These are phyloP conservation scores for Musa beccarii DNA, from an alignment of 176 grass and related monocot genomes.

Conservation along the genomic window DNA sequence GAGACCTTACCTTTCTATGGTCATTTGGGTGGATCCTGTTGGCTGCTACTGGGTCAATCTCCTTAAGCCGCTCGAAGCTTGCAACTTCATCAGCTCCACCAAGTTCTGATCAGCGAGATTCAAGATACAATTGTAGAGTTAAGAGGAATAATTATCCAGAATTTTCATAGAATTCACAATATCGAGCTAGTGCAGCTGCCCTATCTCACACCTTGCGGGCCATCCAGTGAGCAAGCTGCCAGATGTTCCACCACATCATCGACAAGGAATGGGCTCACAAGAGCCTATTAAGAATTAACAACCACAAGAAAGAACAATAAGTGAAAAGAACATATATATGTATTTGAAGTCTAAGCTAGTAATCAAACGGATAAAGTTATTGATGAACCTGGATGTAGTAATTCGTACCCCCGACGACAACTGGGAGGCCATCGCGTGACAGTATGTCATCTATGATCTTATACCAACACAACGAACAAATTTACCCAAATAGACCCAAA, in stretches of 20 bases:
- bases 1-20: conserved; percentile 55
- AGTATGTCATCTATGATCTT: conserved; percentile 77
- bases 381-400: conserved; percentile 82
- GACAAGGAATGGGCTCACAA: conserved; percentile 71
- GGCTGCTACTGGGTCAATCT: conserved; percentile 59
- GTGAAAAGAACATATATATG: neutral
- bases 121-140: neutral
- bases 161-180: neutral
- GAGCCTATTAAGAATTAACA: conserved; percentile 30
- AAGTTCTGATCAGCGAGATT: conserved; percentile 27
- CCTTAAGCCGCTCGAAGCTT: conserved; percentile 47
- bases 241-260: conserved; percentile 58
- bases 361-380: neutral
- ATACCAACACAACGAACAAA: neutral
- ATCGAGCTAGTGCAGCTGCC: neutral
- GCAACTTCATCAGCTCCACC: conserved; percentile 25
- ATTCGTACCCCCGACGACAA: conserved; percentile 89
- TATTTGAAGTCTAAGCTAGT: neutral
- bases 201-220: conserved; percentile 26
- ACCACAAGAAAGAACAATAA: neutral
- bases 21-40: conserved; percentile 87
- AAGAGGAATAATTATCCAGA: neutral
- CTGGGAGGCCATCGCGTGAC: conserved; percentile 57
- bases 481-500: neutral
- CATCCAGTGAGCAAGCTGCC: conserved; percentile 19